Evolutionary conservation across 225 moss, liverwort and hornwort genomes (phyloP), one percentile per base, ranked within the genome.

Genomic region (Rhytidiadelphus loreus): DNA sequence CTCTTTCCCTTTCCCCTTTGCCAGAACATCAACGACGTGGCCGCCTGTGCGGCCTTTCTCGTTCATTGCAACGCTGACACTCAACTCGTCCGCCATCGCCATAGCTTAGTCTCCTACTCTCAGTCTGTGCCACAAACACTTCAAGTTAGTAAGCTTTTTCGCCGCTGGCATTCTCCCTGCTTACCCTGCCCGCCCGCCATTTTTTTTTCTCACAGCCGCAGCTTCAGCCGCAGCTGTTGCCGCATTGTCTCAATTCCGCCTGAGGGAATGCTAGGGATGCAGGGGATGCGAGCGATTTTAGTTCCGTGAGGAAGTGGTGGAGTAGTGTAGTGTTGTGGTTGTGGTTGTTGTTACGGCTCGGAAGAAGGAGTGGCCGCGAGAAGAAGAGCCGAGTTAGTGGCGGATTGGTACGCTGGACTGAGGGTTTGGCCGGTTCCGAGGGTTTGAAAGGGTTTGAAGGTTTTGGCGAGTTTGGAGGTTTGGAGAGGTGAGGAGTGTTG

Each of bases 21-120:
- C 39, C 91, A 68, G 80, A n/a, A 53, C 44, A 41, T 0, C 68
- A 23, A 52, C 90, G 92, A 92, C 92, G 92, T 92, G 92, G 92
- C 88, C 90, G 58, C 37, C 88, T 92, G 73, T 90, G 78, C 79
- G 86, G 90, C 92, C 66, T 48, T 17, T 12, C 76, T 62, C 83
- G n/a, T 30, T 62, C 85, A 60, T 53, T 60, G 80, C 80, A 70
- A 30, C 71, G 46, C 85, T 70, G 83, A 83, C 83, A 83, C 83
- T 37, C 55, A 26, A 20, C 41, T 53, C 69, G 77, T 52, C 48
- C 83, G 32, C 78, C 85, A 48, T 85, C 89, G 78, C 85, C 82
- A 74, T 43, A 53, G 66, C 66, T 65, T 18, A 6, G 63, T 33
- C 62, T 62, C 62, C 46, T 12, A 5, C 32, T 32, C 81, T 4